phyloP scores from a whole-genome alignment of 345 rosid species.

The Populus ilicifolia region DNA sequence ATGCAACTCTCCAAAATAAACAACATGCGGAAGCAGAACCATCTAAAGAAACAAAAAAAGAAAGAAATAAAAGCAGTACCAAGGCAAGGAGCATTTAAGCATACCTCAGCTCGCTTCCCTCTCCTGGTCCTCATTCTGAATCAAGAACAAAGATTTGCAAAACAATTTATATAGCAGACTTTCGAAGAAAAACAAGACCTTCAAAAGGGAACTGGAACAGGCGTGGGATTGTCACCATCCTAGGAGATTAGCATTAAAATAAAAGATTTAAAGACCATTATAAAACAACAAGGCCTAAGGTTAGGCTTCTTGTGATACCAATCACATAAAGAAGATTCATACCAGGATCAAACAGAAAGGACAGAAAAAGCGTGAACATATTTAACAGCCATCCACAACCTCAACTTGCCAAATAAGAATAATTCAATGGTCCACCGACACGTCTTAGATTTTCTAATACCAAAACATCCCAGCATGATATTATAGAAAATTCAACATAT shows the following conservation, averaged over 20 bases:
- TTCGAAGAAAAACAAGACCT: conserved; percentile 4
- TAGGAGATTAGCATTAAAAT: conserved; percentile 35
- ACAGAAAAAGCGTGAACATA: conserved; percentile 44
- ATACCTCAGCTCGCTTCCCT: conserved; percentile 74
- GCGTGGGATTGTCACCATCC: conserved; percentile 17
- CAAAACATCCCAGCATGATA: conserved; percentile 20
- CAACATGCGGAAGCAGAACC: conserved; percentile 11
- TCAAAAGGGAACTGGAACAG: conserved; percentile 18
- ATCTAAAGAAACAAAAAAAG: background rate
- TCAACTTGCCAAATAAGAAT: conserved; percentile 49
- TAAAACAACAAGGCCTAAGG: conserved; percentile 8
- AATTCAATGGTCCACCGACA: conserved; percentile 27
- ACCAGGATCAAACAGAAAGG: conserved; percentile 39
- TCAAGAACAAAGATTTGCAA: conserved; percentile 10
- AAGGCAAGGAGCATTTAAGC: conserved; percentile 8
- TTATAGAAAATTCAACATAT: conserved; percentile 25
- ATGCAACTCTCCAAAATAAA: conserved; percentile 13
- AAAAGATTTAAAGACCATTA: conserved; percentile 19
- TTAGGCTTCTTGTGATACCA: conserved; percentile 34
- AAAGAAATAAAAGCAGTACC: conserved; percentile 1
- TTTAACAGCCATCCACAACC: conserved; percentile 39
- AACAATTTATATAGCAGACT: background rate
- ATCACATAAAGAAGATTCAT: conserved; percentile 40
- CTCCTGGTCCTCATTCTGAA: conserved; percentile 52
- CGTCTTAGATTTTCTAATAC: conserved; percentile 19